Conservation (phyloP, 1,284 basidiomycete species). For the Ustilago sp. region DNA sequence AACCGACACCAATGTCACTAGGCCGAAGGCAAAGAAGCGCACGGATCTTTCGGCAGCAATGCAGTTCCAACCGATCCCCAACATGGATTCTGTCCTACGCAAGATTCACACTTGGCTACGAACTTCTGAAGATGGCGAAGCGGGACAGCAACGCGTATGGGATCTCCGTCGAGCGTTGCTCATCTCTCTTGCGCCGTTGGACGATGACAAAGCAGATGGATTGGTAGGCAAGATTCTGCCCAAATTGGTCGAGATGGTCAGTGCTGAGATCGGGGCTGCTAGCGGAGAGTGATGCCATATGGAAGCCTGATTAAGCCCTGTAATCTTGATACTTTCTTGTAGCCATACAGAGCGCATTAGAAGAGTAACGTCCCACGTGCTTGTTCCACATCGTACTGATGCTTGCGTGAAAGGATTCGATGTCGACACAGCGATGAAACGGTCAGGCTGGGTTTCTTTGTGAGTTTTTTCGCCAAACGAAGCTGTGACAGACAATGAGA, state of each 20-base stretch:
- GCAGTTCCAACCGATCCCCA: conserved; percentile 41
- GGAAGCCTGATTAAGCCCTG: neutral
- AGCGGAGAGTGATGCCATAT: too few relatives aligned
- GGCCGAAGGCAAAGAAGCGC: neutral
- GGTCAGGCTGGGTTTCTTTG: too few relatives aligned
- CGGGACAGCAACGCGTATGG: conserved; percentile 12
- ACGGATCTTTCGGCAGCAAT: neutral
- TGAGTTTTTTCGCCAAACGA: too few relatives aligned
- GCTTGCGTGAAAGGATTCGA: too few relatives aligned
- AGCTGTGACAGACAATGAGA: too few relatives aligned
- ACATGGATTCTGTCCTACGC: conserved; percentile 27
- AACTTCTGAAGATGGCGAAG: neutral
- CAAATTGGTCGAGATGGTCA: conserved; percentile 11
- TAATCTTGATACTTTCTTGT: neutral
- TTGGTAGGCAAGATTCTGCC: conserved; percentile 9
- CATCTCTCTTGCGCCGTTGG: conserved; percentile 10
- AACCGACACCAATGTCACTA: neutral
- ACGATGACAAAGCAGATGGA: neutral
- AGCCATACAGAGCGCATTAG: neutral
- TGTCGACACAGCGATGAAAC: too few relatives aligned
- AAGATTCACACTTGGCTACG: neutral
- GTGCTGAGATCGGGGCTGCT: neutral
- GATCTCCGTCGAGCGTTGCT: conserved; percentile 35
- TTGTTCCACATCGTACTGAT: too few relatives aligned
- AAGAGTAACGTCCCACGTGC: neutral